A percentile compares a stretch with the other conserved stretches of the same genome.
These are phyloP conservation scores for Blastomyces parvus DNA, from an alignment of 2,329 filamentous ascomycete species.

Conservation along the genomic window DNA sequence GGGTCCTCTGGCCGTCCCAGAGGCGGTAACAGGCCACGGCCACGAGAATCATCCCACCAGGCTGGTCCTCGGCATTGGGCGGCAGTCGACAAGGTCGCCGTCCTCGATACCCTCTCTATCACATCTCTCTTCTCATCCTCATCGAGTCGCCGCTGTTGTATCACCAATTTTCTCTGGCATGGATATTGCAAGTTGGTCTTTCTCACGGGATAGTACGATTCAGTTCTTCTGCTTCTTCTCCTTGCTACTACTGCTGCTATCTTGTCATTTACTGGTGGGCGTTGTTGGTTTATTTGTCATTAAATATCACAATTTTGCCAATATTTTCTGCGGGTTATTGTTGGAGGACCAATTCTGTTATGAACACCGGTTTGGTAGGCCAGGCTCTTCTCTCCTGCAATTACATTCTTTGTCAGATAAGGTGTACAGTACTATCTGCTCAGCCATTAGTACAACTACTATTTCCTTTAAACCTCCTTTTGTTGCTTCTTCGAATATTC, in stretches of 20 bases:
- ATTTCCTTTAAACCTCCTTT: background rate
- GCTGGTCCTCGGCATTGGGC: slow-evolving; percentile 7
- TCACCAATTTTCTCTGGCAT: background rate
- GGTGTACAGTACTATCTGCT: slow-evolving; percentile 2
- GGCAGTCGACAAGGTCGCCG: background rate
- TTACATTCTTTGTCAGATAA: slow-evolving; percentile 2
- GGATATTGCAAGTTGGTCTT: slow-evolving; percentile 5
- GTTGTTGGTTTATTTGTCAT: slow-evolving; percentile 3
- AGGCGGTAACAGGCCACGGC: background rate
- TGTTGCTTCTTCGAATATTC: background rate
- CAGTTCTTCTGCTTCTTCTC: slow-evolving; percentile 1
- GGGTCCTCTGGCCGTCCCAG: background rate
- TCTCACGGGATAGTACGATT: background rate
- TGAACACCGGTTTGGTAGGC: slow-evolving; percentile 1
- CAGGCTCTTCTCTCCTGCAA: background rate
- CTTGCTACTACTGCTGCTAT: background rate
- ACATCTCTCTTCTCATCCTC: slow-evolving; percentile 2
- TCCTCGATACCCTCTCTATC: background rate
- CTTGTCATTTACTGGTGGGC: background rate
- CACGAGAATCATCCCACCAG: slow-evolving; percentile 3
- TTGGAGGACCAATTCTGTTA: background rate
- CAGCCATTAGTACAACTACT: background rate
- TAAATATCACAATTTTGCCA: background rate
- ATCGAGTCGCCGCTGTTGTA: background rate
- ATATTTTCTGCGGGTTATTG: background rate